These are phyloP conservation scores for Neonectria punicea DNA, from an alignment of 2,329 filamentous ascomycete species.

Conservation along the genomic window DNA sequence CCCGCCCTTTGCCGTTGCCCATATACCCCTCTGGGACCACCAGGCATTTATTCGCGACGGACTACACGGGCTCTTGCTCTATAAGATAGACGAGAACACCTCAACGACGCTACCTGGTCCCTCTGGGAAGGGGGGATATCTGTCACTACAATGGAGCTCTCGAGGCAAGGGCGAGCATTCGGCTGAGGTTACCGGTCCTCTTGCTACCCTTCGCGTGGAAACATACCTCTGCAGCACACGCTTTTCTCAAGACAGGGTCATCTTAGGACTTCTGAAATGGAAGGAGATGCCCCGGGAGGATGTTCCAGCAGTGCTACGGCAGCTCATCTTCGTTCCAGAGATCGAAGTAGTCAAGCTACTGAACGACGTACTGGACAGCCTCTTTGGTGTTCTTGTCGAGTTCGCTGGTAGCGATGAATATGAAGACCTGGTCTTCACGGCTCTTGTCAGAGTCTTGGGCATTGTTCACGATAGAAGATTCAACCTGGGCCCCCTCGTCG, in stretches of 20 bases:
- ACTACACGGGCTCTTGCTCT: constrained; percentile 81
- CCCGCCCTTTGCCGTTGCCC: constrained; percentile 89
- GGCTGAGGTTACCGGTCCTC: constrained; percentile 80
- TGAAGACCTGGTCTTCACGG: constrained; percentile 91
- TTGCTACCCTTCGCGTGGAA: constrained; percentile 81
- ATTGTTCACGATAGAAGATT: constrained; percentile 96
- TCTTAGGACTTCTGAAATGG: constrained; percentile 89
- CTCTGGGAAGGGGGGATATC: constrained; percentile 84
- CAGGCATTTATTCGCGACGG: constrained; percentile 92
- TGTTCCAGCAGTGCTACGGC: constrained; percentile 78
- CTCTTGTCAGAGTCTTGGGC: constrained; percentile 87
- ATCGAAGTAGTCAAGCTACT: constrained; percentile 97
- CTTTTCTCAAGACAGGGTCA: constrained; percentile 90
- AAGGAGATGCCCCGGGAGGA: constrained; percentile 78
- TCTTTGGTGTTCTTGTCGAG: constrained; percentile 92
- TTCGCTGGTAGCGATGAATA: constrained; percentile 92
- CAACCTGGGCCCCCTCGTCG: constrained; percentile 89
- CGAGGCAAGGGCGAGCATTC: constrained; percentile 72
- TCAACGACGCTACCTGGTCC: constrained; percentile 71
- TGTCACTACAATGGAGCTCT: constrained; percentile 83
- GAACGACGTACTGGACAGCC: constrained; percentile 86
- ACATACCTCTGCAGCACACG: constrained; percentile 94
- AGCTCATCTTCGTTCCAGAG: constrained; percentile 92
- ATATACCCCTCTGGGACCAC: constrained; percentile 93
- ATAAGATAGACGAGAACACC: constrained; percentile 92